Evolutionary conservation across 1,284 basidiomycete species (phyloP), one percentile per base, ranked within the genome.

Genomic region (Puccinia hordei): DNA sequence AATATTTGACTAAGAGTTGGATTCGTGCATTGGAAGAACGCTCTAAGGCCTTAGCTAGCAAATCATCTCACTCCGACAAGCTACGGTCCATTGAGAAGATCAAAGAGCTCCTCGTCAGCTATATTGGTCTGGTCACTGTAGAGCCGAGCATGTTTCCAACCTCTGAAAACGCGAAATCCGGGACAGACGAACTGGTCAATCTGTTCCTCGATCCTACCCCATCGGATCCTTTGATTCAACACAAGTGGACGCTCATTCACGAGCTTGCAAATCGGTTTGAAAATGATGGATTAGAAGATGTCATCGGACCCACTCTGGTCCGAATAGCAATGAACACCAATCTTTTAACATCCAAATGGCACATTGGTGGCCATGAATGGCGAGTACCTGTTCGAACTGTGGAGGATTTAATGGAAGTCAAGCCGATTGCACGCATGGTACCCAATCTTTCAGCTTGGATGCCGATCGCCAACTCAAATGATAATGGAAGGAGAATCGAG

Each of bases 121-220:
- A 99, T 86, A 90, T 91, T 17, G 95, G 95, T 10, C 89, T 98
- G 81, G 92, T 90, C 19, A 87, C 99, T 12, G 93, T 96, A 86
- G 94, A 95, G 82, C 93, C 95, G 0, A 85, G 85, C 63, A 95
- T 98, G 92, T 98, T 99, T 83, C 92, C 94, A 68, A 93, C 95
- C 84, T 93, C 95, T 0, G 41, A 44, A 51, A 92, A 91, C 10
- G 13, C 55, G 44, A 61, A 41, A 59, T 91, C 91, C 83, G 87
- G 88, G 1, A 86, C 92, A 75, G 94, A 95, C 13, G 86, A 89
- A 17, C 88, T 94, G 22, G 88, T 88, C 2, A 89, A 92, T 15
- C 88, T 98, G 15, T 87, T 96, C 88, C 27, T 88, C 90, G 27
- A 92, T 89, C 69, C 88, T 55, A 4, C 73, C 22, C 65, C 76